phyloP scores from a whole-genome alignment of 129 eudicot genomes.

The Pseudognaphalium luteoalbum region DNA sequence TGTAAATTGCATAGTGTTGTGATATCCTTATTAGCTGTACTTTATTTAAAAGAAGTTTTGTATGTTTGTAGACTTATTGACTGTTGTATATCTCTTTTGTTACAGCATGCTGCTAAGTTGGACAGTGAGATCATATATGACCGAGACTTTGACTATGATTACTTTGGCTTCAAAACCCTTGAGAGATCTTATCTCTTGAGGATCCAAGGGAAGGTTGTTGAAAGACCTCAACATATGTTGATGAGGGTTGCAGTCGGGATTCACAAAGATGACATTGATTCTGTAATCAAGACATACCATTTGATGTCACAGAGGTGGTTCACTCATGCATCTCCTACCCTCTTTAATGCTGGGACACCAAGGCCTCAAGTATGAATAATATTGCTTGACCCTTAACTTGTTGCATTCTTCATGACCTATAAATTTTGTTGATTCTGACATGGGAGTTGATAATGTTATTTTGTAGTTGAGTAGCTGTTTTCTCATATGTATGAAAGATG shows the following conservation, averaged over 20 bases:
- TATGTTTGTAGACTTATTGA: not conserved
- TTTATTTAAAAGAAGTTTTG: too few relatives aligned
- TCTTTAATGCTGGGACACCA: conserved; percentile 96
- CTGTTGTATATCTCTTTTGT: not conserved
- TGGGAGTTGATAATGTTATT: not conserved
- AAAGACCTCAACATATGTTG: conserved; percentile 97
- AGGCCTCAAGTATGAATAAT: conserved; percentile 74
- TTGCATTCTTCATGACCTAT: not conserved
- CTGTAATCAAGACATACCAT: conserved; percentile 82
- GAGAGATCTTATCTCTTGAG: conserved; percentile 91
- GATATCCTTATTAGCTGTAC: not conserved
- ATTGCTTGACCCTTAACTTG: not conserved
- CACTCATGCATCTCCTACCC: conserved; percentile 99
- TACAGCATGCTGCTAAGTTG: conserved; percentile 82
- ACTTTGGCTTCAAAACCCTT: conserved; percentile 93
- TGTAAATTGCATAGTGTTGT: not conserved
- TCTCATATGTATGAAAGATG: conserved; percentile 92
- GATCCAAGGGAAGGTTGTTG: conserved; percentile 82
- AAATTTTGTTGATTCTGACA: conserved; percentile 1
- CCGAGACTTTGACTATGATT: conserved; percentile 95
- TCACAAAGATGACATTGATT: conserved; percentile 84
- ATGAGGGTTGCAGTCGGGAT: conserved; percentile 98
- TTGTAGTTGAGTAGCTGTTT: conserved; percentile 94
- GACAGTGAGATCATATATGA: conserved; percentile 98
- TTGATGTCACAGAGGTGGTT: conserved; percentile 97